Base-by-base conservation (phyloP, 192 early-diverging fungal genomes). In the Backusella westeae region DNA sequence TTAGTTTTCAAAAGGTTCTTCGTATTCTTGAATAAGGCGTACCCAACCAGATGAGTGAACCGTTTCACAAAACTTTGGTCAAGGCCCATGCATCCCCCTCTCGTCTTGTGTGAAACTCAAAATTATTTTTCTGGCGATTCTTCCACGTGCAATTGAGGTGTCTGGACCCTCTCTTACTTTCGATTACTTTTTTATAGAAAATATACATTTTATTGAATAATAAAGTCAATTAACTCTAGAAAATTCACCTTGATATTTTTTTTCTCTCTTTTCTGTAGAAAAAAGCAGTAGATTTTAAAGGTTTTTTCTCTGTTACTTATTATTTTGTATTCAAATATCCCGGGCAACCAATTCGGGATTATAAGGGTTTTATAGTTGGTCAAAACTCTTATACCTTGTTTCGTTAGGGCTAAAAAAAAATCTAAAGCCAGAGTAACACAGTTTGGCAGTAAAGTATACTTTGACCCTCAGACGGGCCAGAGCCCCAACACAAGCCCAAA, bases 391-490 rank as follows among this genome's bases (percentile, higher is more conserved):
- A 63, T 63, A 26, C 8, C 21, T 63, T 14, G 56, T 29, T 29
- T 29, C n/a, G 56, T 29, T 63, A 63, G 26, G 23, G 56, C 56
- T 29, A 29, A 44, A 63, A 59, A 26, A 26, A 63, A 63, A 63
- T 63, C 56, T 63, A 63, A 63, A 63, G 56, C 56, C 56, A 63
- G 56, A 63, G 53, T 59, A 59, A 59, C 53, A 59, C 53, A 59
- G 10, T 59, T 59, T 59, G 21, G 23, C 21, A 29, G 56, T n/a
- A 49, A 63, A 14, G 56, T 29, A 10, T 63, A 63, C 56, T 63
- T 63, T 63, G 56, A 63, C 23, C 56, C 46, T 29, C 56, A 63
- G 56, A 23, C 9, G 56, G 56, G 56, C 56, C 56, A 63, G 56
- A 63, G 56, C 56, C 56, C 56, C 56, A 63, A 63, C 56, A 63